A percentile compares a stretch with the other conserved stretches of the same genome.
Evolutionary conservation across 1,284 basidiomycete genomes (phyloP).

Genomic region (Naganishia liquefaciens): DNA sequence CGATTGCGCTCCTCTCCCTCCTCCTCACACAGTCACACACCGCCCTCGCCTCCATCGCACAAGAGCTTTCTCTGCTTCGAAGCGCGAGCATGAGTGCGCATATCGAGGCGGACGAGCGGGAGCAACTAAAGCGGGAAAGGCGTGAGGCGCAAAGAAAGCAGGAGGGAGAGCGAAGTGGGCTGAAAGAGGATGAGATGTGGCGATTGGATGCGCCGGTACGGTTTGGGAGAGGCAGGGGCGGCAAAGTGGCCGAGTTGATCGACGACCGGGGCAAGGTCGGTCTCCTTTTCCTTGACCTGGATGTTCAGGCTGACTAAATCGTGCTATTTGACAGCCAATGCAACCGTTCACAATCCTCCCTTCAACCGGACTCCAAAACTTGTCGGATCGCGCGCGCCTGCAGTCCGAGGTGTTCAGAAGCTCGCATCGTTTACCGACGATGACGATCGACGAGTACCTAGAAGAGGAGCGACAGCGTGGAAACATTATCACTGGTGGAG

Average conservation of each 20-base stretch:
- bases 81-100: slow-evolving; percentile 55
- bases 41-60: slow-evolving; percentile 67
- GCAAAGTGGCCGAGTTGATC: slow-evolving; percentile 65
- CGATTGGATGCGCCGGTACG: slow-evolving; percentile 65
- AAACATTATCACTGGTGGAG: slow-evolving; percentile 82
- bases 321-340: slow-evolving; percentile 60
- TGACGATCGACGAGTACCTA: slow-evolving; percentile 95
- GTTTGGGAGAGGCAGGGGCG: slow-evolving; percentile 35
- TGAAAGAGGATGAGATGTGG: slow-evolving; percentile 65
- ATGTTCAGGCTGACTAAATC: slow-evolving; percentile 1
- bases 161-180: slow-evolving; percentile 39
- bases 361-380: slow-evolving; percentile 55
- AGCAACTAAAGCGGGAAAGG: slow-evolving; percentile 27
- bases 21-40: slow-evolving; percentile 69
- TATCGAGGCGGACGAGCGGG: slow-evolving; percentile 35
- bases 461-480: slow-evolving; percentile 80
- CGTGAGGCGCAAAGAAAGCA: slow-evolving; percentile 28
- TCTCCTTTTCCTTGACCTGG: background rate
- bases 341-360: slow-evolving; percentile 91
- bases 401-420: slow-evolving; percentile 81
- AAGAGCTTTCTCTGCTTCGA: slow-evolving; percentile 72
- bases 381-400: slow-evolving; percentile 66
- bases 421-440: slow-evolving; percentile 85
- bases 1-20: slow-evolving; percentile 70
- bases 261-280: slow-evolving; percentile 72